phyloP scores from a whole-genome alignment of 2,329 filamentous ascomycete genomes.

The Trichophyton benhamiae region DNA sequence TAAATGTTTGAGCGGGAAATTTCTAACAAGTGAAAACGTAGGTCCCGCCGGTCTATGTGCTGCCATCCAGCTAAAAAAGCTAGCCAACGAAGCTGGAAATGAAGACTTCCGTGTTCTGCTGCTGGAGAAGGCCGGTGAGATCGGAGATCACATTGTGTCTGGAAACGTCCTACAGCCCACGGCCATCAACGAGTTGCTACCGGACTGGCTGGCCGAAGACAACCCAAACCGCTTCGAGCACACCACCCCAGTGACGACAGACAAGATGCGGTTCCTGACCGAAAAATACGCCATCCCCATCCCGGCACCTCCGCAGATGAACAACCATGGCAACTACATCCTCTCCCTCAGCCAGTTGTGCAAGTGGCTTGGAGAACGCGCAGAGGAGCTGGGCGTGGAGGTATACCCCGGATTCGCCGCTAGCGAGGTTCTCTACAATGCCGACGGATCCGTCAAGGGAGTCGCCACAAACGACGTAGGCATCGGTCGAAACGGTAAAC shows the following conservation, averaged over 20 bases:
- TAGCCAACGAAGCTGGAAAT: constrained; percentile 87
- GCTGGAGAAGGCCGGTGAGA: constrained; percentile 86
- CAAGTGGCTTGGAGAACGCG: constrained; percentile 89
- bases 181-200: constrained; percentile 77
- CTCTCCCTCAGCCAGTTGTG: constrained; percentile 89
- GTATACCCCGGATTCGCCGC: constrained; percentile 94
- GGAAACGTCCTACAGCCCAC: constrained; percentile 89
- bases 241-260: constrained; percentile 68
- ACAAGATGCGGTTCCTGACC: constrained; percentile 91
- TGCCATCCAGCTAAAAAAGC: constrained; percentile 87
- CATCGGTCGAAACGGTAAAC: constrained; percentile 64
- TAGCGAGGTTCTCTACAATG: constrained; percentile 75
- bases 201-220: constrained; percentile 80
- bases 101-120: constrained; percentile 89
- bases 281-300: constrained; percentile 65
- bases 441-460: constrained; percentile 79
- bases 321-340: constrained; percentile 96
- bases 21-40: constrained; percentile 17
- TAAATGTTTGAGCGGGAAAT: too few species aligned
- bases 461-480: constrained; percentile 95
- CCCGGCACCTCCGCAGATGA: constrained; percentile 89
- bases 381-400: constrained; percentile 93
- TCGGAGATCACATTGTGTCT: constrained; percentile 89
- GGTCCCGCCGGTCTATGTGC: constrained; percentile 86
- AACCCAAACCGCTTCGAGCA: constrained; percentile 81